Evolutionary conservation across 805 yeast species (phyloP).

Genomic region (Metschnikowia cerradonensis): DNA sequence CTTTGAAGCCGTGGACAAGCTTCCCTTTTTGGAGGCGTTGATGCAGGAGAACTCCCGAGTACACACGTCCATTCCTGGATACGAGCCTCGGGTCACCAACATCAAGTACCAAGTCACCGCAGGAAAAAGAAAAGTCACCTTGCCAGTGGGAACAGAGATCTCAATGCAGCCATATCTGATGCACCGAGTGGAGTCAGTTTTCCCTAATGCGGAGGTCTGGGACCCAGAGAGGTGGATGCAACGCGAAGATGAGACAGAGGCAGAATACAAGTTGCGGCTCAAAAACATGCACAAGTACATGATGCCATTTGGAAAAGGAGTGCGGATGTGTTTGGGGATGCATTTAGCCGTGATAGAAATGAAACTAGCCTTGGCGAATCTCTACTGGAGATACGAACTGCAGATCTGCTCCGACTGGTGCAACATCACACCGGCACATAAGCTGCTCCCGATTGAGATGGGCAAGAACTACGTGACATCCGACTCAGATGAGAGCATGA

Average conservation of each 20-base stretch:
- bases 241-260: constrained; percentile 28
- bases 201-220: constrained; percentile 49
- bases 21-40: constrained; percentile 59
- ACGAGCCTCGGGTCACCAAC: constrained; percentile 56
- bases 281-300: constrained; percentile 47
- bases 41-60: constrained; percentile 57
- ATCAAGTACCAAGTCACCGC: constrained; percentile 20
- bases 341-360: constrained; percentile 63
- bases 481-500: constrained; percentile 41
- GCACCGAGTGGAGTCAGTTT: constrained; percentile 49
- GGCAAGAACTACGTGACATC: constrained; percentile 15
- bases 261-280: constrained; percentile 32
- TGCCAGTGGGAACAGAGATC: constrained; percentile 54
- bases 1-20: constrained; percentile 45
- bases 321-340: constrained; percentile 73
- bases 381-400: constrained; percentile 48
- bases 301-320: constrained; percentile 71
- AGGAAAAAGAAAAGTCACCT: constrained; percentile 11
- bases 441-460: constrained; percentile 9
- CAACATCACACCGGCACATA: constrained; percentile 17
- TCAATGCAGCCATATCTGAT: constrained; percentile 65
- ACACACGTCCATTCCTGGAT: constrained; percentile 71
- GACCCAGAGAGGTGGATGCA: constrained; percentile 63
- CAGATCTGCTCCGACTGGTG: constrained; percentile 45
- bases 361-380: constrained; percentile 50